Conservation (phyloP, 768 basidiomycete species). For the Suillus tomentosus region DNA sequence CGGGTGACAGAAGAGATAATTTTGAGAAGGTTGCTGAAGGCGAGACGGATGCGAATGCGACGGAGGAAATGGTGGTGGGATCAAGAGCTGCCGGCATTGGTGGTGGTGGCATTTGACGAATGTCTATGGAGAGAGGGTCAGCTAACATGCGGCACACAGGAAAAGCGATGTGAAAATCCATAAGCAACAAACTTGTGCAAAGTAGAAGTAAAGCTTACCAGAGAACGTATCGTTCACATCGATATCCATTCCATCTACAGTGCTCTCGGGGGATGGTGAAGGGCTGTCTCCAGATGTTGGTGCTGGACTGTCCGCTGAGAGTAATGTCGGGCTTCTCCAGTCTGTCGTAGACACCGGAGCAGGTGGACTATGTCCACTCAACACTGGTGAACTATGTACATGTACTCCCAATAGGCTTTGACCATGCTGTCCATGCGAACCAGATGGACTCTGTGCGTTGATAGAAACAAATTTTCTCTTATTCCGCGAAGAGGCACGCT, state of each 20-base stretch:
- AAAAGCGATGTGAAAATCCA: background rate
- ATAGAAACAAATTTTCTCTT: background rate
- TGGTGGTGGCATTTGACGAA: constrained; percentile 51
- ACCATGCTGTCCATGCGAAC: background rate
- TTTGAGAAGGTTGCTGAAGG: constrained; percentile 54
- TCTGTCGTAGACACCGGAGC: constrained; percentile 23
- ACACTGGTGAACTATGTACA: background rate
- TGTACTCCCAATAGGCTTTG: background rate
- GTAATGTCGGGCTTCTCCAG: constrained; percentile 25
- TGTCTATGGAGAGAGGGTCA: constrained; percentile 29
- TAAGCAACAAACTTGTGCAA: background rate
- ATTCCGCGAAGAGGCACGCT: background rate
- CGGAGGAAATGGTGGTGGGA: constrained; percentile 39
- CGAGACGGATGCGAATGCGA: constrained; percentile 33
- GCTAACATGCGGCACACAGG: background rate
- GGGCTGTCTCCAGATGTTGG: constrained; percentile 3
- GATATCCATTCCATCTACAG: constrained; percentile 16
- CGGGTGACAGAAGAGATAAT: constrained; percentile 47
- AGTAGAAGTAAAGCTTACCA: constrained; percentile 19
- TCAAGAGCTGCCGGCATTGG: constrained; percentile 48
- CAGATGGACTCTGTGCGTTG: background rate
- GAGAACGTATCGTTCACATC: constrained; percentile 27
- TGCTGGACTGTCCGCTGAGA: constrained; percentile 15
- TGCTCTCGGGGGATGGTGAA: constrained; percentile 10
- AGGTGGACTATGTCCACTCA: constrained; percentile 5